Conservation (phyloP, 306 rosid species). For the Delonix regia region DNA sequence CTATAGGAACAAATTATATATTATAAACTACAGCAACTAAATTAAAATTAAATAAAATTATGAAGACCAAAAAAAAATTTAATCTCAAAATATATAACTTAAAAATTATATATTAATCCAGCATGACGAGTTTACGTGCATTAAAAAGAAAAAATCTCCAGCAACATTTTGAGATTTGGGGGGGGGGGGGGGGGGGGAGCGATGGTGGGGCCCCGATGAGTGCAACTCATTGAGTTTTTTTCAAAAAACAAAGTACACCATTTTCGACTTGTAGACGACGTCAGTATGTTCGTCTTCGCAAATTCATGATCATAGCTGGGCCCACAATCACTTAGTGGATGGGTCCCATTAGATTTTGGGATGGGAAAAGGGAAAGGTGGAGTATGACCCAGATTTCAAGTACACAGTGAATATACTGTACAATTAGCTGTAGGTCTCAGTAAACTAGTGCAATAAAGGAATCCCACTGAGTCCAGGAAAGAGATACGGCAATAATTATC, state of each 20-base stretch:
- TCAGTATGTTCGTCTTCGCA: not conserved
- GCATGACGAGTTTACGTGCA: too few species aligned
- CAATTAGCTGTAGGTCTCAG: too few species aligned
- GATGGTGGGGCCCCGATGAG: too few species aligned
- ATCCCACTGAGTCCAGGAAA: not conserved
- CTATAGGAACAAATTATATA: too few species aligned
- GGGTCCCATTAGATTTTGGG: conserved; percentile 24
- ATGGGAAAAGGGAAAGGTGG: not conserved
- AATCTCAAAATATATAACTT: too few species aligned
- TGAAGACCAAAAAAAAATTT: too few species aligned
- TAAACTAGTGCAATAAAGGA: too few species aligned
- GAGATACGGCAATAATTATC: conserved; percentile 19
- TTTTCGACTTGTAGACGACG: not conserved
- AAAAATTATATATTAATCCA: too few species aligned
- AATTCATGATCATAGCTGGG: conserved; percentile 24
- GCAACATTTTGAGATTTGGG: not conserved
- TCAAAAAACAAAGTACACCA: not conserved
- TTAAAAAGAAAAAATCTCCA: too few species aligned
- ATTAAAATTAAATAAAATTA: too few species aligned
- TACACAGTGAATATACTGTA: conserved; percentile 7
- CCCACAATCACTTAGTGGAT: not conserved
- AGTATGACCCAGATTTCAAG: conserved; percentile 33
- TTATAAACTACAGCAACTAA: too few species aligned
- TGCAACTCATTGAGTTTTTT: too few species aligned
- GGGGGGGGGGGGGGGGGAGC: not conserved